Evolutionary conservation across 768 basidiomycete genomes (phyloP), one percentile per base, ranked within the genome.

Genomic region (Pisolithus microcarpus): DNA sequence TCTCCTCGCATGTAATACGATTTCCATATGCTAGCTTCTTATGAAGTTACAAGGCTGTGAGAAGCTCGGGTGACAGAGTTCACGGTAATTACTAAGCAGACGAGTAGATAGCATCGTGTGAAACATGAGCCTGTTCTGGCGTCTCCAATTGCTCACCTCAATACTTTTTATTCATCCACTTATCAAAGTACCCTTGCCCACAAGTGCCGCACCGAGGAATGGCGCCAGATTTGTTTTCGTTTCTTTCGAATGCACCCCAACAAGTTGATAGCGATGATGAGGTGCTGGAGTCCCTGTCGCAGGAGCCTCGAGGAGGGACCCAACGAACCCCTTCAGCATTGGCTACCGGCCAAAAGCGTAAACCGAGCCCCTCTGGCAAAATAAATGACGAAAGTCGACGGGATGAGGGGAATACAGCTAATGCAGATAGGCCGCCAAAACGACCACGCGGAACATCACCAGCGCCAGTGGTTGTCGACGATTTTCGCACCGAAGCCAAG

Each of bases 401-500:
- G 2, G 55, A 50, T 4, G 31, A 37, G 10, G 53, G 11, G 0
- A 58, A 57, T 26, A 62, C 55, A 46, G 62, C 62, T 36, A 65
- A 60, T 38, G 69, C 75, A 3, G 66, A 62, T 16, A 58, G 64
- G 50, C 52, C 70, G 2, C 58, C 68, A 1, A 91, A 91, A 67
- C 82, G 77, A 61, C 65, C 75, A 4, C 75, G 85, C 37, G 55
- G 82, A n/a, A 74, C 72, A 0, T 76, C 82, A 2, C 83, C 84
- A 5, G 76, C 77, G 48, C 89, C 92, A 7, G 75, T 91, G 0
- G 84, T 91, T 7, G 78, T 95, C 10, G 95, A 98, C 68, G 93
- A 95, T 56, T 92, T 97, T 63, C 91, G 94, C 69, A 91, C 87
- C 1, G 91, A 94, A 60, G 92, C 90, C 0, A 91, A 90, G 66